Evolutionary conservation across 768 basidiomycete genomes (phyloP), one percentile per base, ranked within the genome.

Genomic region (Strobilomyces confusus): DNA sequence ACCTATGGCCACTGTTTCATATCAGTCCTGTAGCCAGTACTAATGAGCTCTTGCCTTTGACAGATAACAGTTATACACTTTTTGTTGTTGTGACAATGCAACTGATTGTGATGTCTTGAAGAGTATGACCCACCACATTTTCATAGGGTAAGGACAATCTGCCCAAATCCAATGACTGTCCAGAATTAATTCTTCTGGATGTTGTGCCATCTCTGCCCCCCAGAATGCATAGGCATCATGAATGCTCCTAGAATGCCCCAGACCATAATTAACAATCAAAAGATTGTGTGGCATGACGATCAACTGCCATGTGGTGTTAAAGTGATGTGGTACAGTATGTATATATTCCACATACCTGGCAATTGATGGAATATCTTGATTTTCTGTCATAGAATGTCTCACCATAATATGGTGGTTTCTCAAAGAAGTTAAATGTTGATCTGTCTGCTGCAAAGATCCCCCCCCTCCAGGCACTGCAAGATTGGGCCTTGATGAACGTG

Each of bases 371-470:
- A 20, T 48, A 58, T 3, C 5, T 49, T 29, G n/a, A 19, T 13
- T 38, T 38, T 20, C 19, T 38, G 19, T 38, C n/a, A 38, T 38
- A 37, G 36, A 37, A 37, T 4, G n/a, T 38, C 19, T 38, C 37
- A 38, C 37, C n/a, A 38, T 19, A 38, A 13, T 19, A 19, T 3
- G 7, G 7, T 20, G 14, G 43, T n/a, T 44, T 44, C 22, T 44
- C 9, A 19, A 20, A 41, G 1, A 57, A 12, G 0, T 29, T 34
- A n/a, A 57, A 15, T 1, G n/a, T 14, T 8, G 49, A 43, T 4
- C 57, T 44, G 44, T 54, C 49, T 0, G 25, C 41, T 5, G 49
- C 30, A 23, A 55, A 58, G 9, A 54, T 4, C 1, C 49, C 34
- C 2, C 32, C 41, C 20, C 22, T 1, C 46, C 53, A 48, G 29